Evolutionary conservation across 2,329 filamentous ascomycete genomes (phyloP).

Genomic region (Alternaria incomplexa): DNA sequence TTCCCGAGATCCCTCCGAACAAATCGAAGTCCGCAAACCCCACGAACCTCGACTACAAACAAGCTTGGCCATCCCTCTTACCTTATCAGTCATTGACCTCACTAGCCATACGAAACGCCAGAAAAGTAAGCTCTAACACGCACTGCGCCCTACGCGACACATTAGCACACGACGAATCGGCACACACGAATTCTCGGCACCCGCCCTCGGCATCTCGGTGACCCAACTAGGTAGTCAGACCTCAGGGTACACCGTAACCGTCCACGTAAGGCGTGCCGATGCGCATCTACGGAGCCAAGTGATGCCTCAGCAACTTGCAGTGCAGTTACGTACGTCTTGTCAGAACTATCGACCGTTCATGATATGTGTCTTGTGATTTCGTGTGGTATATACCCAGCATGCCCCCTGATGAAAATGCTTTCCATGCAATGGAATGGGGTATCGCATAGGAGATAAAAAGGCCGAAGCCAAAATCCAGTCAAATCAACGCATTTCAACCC

Average conservation of each 20-base stretch:
- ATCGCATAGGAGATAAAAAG: background rate
- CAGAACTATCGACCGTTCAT: background rate
- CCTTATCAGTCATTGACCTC: background rate
- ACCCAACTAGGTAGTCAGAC: background rate
- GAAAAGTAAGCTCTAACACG: background rate
- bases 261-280: background rate
- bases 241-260: background rate
- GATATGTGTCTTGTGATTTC: background rate
- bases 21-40: background rate
- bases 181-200: background rate
- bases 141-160: background rate
- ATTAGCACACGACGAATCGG: background rate
- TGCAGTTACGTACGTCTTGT: background rate
- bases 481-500: background rate
- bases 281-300: background rate
- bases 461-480: background rate
- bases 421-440: background rate
- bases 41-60: background rate
- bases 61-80: background rate
- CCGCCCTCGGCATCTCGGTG: background rate
- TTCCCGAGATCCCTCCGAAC: background rate
- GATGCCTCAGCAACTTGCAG: background rate
- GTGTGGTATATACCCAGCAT: background rate
- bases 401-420: background rate
- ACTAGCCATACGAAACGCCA: background rate